Percentiles rank a stretch among this genome's conserved stretches.
phyloP scores from a whole-genome alignment of 257 asterid species.

The Paulownia fortunei region DNA sequence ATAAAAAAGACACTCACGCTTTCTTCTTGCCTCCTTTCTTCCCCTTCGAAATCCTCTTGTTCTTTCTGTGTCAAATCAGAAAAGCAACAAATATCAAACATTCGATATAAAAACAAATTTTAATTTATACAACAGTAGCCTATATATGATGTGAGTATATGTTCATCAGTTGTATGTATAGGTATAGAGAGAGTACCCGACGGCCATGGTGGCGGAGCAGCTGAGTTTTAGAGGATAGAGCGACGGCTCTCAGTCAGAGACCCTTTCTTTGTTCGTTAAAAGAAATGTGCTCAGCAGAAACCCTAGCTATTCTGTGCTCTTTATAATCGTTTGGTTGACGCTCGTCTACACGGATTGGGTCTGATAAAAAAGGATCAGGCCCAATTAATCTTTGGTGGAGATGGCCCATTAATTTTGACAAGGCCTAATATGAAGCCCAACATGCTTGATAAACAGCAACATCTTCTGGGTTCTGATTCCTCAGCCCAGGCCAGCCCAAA shows the following conservation, averaged over 20 bases:
- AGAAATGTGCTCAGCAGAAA: constrained; percentile 17
- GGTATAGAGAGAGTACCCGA: constrained; percentile 54
- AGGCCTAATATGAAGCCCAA: not conserved
- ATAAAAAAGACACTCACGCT: constrained; percentile 36
- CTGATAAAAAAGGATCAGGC: not conserved
- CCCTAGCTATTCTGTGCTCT: constrained; percentile 28
- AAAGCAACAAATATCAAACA: constrained; percentile 20
- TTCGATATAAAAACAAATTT: not conserved
- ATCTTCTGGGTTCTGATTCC: not conserved
- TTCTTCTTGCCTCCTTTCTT: constrained; percentile 78
- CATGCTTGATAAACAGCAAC: not conserved
- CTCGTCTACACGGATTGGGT: not conserved
- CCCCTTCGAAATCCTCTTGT: constrained; percentile 72
- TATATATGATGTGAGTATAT: not conserved
- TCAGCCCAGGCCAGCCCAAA: not conserved
- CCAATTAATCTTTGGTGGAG: not conserved
- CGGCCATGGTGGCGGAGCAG: constrained; percentile 73
- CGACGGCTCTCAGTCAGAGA: constrained; percentile 20
- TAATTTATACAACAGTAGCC: not conserved
- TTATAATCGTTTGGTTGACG: constrained; percentile 14
- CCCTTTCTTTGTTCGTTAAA: not conserved
- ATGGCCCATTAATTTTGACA: not conserved
- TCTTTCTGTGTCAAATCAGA: constrained; percentile 46
- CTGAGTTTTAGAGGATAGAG: constrained; percentile 33
- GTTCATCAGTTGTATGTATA: not conserved